Conservation (phyloP, 176 grass and related monocot species). For the Avena atlantica region DNA sequence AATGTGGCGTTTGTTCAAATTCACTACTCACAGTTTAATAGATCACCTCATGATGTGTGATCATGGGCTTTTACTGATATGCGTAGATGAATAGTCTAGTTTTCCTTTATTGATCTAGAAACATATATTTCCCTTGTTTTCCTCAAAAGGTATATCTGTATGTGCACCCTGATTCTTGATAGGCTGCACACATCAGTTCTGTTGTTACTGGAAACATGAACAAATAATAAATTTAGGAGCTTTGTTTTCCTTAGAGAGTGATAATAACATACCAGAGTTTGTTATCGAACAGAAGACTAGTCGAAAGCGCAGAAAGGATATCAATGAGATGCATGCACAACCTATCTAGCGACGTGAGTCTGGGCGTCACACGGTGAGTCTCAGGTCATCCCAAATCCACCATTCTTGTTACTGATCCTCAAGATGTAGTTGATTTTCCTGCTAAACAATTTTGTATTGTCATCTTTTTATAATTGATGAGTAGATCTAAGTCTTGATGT, state of each 20-base stretch:
- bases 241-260: not conserved
- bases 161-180: not conserved
- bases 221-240: not conserved
- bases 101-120: not conserved
- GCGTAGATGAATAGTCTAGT: not conserved
- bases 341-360: not conserved
- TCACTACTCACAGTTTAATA: not conserved
- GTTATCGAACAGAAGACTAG: not conserved
- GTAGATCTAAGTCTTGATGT: not conserved
- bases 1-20: not conserved
- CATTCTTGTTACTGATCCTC: not conserved
- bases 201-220: slow-evolving; percentile 19
- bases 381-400: not conserved
- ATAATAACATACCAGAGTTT: not conserved
- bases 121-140: not conserved
- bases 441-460: not conserved
- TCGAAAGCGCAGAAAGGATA: not conserved
- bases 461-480: not conserved
- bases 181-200: slow-evolving; percentile 17
- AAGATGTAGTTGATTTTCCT: not conserved
- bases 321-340: not conserved
- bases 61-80: not conserved
- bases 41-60: not conserved
- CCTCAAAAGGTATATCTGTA: not conserved
- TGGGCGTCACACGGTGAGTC: not conserved